These are phyloP conservation scores for Rhododendron williamsianum DNA, from an alignment of 148 eudicot species.

Conservation along the genomic window DNA sequence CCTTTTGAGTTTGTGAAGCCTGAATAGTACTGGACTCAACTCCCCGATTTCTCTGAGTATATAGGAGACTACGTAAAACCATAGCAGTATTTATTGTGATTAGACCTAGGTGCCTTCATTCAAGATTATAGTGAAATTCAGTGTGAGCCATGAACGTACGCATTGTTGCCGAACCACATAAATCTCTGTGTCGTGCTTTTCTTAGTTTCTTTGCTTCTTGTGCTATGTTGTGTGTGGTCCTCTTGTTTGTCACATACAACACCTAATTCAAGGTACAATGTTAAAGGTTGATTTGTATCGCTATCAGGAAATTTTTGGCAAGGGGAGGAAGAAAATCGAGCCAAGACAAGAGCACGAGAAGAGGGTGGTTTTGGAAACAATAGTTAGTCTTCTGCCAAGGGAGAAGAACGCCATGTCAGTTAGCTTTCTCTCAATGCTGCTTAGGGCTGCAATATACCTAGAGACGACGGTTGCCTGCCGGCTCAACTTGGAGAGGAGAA, in stretches of 20 bases:
- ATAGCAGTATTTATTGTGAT: not conserved
- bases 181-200: not conserved
- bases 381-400: constrained; percentile 82
- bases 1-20: not conserved
- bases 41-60: not conserved
- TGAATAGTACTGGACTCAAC: not conserved
- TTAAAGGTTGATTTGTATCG: not conserved
- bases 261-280: not conserved
- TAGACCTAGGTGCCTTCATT: no score
- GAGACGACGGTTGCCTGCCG: constrained; percentile 88
- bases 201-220: not conserved
- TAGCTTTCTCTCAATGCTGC: constrained; percentile 88
- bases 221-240: not conserved
- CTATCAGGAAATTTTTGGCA: constrained; percentile 65
- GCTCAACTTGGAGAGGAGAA: constrained; percentile 86
- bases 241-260: not conserved
- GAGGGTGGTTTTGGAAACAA: constrained; percentile 76
- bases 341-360: constrained; percentile 79
- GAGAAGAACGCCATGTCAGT: constrained; percentile 70
- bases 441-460: constrained; percentile 67
- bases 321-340: constrained; percentile 72
- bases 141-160: not conserved
- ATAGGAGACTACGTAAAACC: not conserved
- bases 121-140: no score
- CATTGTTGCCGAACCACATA: not conserved